Base-by-base conservation (phyloP, 2,329 filamentous ascomycete genomes). In the Coniochaeta sp. region DNA sequence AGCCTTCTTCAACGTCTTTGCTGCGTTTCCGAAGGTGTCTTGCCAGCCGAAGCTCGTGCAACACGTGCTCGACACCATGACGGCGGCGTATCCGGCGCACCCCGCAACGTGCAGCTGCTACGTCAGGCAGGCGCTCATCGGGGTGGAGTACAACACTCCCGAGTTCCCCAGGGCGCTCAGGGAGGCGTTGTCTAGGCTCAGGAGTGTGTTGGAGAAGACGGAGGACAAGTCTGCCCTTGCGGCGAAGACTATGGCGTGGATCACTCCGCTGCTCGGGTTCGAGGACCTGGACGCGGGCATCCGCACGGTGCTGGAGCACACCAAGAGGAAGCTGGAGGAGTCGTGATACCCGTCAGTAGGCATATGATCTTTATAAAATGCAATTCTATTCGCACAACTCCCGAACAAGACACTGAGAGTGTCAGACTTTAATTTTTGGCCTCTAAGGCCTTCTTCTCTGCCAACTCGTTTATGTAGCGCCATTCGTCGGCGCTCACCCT, bases 1-100 rank as follows among this genome's bases (percentile, higher is more conserved):
- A 67, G 77, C 82, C 24, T 96, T 97, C 74, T 98, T 95, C 73
- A 79, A 89, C 68, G 83, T 96, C 75, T 89, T 96, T 64, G 79
- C 85, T 2, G 77, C 80, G 6, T 97, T 96, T 72, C 77, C 80
- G 22, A 76, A 84, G 44, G 77, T 92, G 32, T 81, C 86, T 1
- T 88, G 87, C 59, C 80, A 89, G 59, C 72, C 76, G 12, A 87
- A 77, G 67, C 84, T 97, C 44, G 75, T 93, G 42, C 81, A 88
- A 63, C 90, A 96, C 72, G 87, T 96, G 55, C 74, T 95, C 47
- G 80, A 84, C 55, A 77, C 77, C 44, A 82, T 96, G 76, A 76
- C 79, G 47, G 75, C 83, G 63, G 72, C 78, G 36, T 85, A 83
- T 64, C 84, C 89, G 2, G 77, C 80, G 52, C 80, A 85, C 63